Conservation (phyloP, 1,284 basidiomycete species). For the Termitomyces sp. region DNA sequence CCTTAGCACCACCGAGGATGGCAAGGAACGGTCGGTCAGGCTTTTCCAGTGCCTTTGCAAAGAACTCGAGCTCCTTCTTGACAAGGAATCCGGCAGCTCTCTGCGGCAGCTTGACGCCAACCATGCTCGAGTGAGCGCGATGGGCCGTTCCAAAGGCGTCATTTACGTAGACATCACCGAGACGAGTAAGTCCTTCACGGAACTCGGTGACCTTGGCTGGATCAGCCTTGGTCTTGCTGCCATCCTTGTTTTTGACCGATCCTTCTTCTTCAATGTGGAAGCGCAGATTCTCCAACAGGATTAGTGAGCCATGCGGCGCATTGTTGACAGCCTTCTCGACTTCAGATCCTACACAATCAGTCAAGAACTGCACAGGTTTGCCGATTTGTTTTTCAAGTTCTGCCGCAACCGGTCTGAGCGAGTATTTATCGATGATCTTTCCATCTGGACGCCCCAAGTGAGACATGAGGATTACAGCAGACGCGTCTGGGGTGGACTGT, state of each 20-base stretch:
- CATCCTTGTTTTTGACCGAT: conserved; percentile 87
- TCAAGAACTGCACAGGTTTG: conserved; percentile 76
- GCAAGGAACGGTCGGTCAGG: conserved; percentile 97
- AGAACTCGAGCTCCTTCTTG: conserved; percentile 99
- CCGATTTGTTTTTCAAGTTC: conserved; percentile 71
- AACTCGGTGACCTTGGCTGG: conserved; percentile 79
- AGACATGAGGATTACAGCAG: conserved; percentile 91
- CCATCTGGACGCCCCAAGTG: conserved; percentile 98
- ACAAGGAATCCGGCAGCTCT: conserved; percentile 95
- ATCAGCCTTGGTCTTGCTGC: conserved; percentile 92
- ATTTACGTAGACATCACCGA: conserved; percentile 97
- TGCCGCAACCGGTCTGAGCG: conserved; percentile 80
- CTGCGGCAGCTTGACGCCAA: conserved; percentile 91
- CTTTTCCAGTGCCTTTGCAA: conserved; percentile 94
- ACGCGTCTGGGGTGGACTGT: conserved; percentile 56
- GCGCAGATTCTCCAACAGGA: conserved; percentile 95
- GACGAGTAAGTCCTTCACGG: conserved; percentile 81
- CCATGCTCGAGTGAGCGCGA: conserved; percentile 98
- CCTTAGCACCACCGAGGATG: conserved; percentile 98
- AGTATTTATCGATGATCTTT: conserved; percentile 85
- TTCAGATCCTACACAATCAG: conserved; percentile 84
- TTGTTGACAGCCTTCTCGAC: conserved; percentile 75
- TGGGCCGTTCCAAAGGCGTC: conserved; percentile 99
- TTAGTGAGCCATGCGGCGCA: conserved; percentile 74
- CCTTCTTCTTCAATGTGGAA: conserved; percentile 99